Evolutionary conservation across 768 basidiomycete species (phyloP), one percentile per base, ranked within the genome.

Genomic region (Hericium rajendrae): DNA sequence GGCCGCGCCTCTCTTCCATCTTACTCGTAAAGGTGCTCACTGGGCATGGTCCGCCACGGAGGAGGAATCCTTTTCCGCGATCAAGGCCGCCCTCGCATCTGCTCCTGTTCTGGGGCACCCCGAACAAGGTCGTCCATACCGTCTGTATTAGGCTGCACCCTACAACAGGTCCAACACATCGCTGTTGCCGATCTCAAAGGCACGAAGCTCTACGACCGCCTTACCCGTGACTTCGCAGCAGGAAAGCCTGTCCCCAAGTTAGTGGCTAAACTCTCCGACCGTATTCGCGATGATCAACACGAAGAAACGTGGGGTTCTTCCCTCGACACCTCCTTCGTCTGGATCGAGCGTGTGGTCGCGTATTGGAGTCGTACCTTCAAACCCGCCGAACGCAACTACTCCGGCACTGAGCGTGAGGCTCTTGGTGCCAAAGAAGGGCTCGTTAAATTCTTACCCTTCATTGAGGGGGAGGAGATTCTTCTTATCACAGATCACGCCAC

Each of bases 91-190:
- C 5, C 59, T 75, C 0, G 55, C 60, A 9, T 59, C 59, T n/a
- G 70, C 74, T 0, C 74, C 73, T 0, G 63, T 76, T 2, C 39
- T 66, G 22, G 72, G 62, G 3, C 68, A 73, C 55, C 64, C 73
- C 0, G 66, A 64, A 0, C 57, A 57, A 6, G 68, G 70, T 0
- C 20, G 22, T 32, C 70, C 70, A 0, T 76, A 74, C 54, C 60
- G 69, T 10, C 54, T 76, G 0, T 75, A 75, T 40, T 69, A 2
- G 68, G 59, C 8, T 59, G 60, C n/a, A 51, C 55, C 6, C 48
- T 67, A 39, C 62, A 67, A 39, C 67, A 68, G 53, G 57, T 22
- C 22, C 22, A 22, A 22, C 22, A 2, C 22, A 22, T 22, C 22
- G 22, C 22, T 22, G 22, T 22, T 22, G 22, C 22, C 22, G 22